These are phyloP conservation scores for Nitzschia putrida DNA, from an alignment of 108 stramenopile species.

Conservation along the genomic window DNA sequence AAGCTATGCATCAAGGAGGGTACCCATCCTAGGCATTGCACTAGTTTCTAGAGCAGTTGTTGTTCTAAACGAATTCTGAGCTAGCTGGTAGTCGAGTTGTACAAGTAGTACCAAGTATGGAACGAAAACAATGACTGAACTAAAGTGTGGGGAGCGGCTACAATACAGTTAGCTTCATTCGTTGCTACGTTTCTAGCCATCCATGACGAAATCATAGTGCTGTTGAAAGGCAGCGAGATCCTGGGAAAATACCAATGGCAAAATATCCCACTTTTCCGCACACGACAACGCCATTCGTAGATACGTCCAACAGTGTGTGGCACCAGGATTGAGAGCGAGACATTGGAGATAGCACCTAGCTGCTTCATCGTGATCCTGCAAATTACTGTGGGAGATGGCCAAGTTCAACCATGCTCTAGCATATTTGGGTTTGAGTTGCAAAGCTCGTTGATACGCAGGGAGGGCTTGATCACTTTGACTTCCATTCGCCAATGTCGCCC, in stretches of 20 bases:
- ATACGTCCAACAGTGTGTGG: constrained; percentile 94
- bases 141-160: too few relatives aligned
- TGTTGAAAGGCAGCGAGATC: constrained; percentile 74
- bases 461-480: constrained; percentile 85
- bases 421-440: constrained; percentile 90
- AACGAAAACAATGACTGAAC: too few relatives aligned
- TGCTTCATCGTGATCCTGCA: constrained; percentile 85
- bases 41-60: constrained; percentile 1
- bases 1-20: constrained; percentile 50
- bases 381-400: constrained; percentile 91
- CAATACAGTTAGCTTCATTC: background rate
- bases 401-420: constrained; percentile 96
- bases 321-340: constrained; percentile 86
- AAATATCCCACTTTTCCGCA: constrained; percentile 88
- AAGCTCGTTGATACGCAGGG: constrained; percentile 73
- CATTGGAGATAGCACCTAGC: constrained; percentile 92
- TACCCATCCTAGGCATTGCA: constrained; percentile 6
- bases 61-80: background rate
- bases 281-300: constrained; percentile 91
- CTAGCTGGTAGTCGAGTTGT: background rate
- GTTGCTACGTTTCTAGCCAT: background rate
- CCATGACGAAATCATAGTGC: constrained; percentile 78
- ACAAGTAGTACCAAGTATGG: too few relatives aligned
- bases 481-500: constrained; percentile 95
- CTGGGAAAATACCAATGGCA: constrained; percentile 75